Conservation (phyloP, 179 eudicot species). For the Heliamphora pulchella region DNA sequence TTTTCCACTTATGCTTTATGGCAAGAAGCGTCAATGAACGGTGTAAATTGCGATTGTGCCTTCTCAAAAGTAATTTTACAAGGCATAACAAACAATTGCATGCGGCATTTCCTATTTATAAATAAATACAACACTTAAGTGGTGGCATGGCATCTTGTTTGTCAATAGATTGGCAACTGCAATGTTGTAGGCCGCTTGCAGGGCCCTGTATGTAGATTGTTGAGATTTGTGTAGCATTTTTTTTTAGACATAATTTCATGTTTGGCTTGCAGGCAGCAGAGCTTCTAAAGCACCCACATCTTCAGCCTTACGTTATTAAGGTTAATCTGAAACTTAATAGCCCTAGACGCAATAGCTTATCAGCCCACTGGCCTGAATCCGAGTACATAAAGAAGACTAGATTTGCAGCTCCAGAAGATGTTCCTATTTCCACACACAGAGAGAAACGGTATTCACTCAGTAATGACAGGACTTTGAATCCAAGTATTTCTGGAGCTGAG, state of each 20-base stretch:
- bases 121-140: background rate
- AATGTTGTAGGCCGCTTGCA: background rate
- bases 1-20: background rate
- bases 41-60: slow-evolving; percentile 8
- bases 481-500: slow-evolving; percentile 68
- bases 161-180: background rate
- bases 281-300: slow-evolving; percentile 72
- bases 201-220: background rate
- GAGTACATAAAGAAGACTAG: slow-evolving; percentile 46
- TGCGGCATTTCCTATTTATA: background rate
- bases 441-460: slow-evolving; percentile 47
- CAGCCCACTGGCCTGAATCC: slow-evolving; percentile 45
- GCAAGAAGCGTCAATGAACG: background rate
- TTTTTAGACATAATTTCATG: background rate
- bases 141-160: background rate
- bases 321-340: slow-evolving; percentile 58
- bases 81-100: background rate
- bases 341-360: slow-evolving; percentile 62
- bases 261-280: slow-evolving; percentile 64
- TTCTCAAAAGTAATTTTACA: background rate
- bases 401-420: slow-evolving; percentile 51
- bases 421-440: slow-evolving; percentile 37
- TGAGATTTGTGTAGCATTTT: background rate
- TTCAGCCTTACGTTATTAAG: slow-evolving; percentile 72
- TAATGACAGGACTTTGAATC: slow-evolving; percentile 73